Evolutionary conservation across 1,284 basidiomycete species (phyloP), one percentile per base, ranked within the genome.

Genomic region (Polyporus tsugae): DNA sequence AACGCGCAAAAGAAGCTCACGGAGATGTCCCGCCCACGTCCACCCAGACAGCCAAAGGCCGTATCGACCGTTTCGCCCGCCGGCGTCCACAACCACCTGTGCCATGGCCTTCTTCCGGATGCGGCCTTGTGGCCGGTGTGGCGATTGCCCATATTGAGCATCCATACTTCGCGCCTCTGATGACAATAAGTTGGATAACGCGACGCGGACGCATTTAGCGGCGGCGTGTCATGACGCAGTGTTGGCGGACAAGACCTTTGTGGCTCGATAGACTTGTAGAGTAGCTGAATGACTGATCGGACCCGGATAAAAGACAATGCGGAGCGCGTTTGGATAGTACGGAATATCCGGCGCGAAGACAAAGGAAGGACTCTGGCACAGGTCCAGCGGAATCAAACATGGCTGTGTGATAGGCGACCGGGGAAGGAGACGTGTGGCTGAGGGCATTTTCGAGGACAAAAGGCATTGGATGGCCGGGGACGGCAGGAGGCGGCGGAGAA

Each of bases 321-420:
- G 29, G n/a, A 19, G 38, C 17, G 38, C 17, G 36, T 4, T 39
- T 39, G 36, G 35, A 55, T 53, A 39, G 41, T 25, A 53, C 39
- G 53, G 55, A 59, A 58, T 60, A 62, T 53, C 57, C 60, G 57
- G 57, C 46, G 39, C 39, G 57, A 39, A 58, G 60, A 67, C 58
- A 72, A 72, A 68, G 66, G 53, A 60, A 39, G 64, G 41, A 36
- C 36, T 22, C 68, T 72, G 68, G 63, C 70, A 72, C 68, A 58
- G 62, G 53, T 38, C 60, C 25, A 57, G 33, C 49, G 36, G 36
- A 19, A 64, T 68, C 55, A 65, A 19, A 29, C 41, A 53, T 25
- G 58, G 64, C 67, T 60, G 60, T 59, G 60, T 64, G 67, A 72
- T 72, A 69, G 44, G 70, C 70, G 70, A 64, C 64, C 17, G 61